These are phyloP conservation scores for Eimeria brunetti DNA, from an alignment of 169 alveolate genomes.

Conservation along the genomic window DNA sequence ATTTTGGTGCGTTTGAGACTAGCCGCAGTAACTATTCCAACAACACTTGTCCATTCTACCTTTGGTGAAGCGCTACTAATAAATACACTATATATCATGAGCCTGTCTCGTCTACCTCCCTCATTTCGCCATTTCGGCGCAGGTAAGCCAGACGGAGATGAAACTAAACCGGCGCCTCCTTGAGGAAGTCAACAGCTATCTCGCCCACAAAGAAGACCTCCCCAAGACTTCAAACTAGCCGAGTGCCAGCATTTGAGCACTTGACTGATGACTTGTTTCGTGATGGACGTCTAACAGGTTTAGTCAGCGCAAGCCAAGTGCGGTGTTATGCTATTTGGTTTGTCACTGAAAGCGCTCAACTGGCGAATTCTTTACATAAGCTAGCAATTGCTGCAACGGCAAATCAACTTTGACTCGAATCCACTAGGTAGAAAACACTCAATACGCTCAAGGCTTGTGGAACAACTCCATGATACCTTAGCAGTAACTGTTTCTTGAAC, in stretches of 20 bases:
- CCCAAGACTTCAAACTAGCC: background rate
- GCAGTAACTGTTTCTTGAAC: background rate
- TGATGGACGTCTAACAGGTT: background rate
- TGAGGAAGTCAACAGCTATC: slow-evolving; percentile 66
- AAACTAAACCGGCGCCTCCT: slow-evolving; percentile 67
- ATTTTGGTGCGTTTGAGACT: slow-evolving; percentile 14
- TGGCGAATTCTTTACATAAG: background rate
- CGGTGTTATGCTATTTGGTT: background rate
- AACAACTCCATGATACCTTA: background rate
- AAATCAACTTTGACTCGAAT: background rate
- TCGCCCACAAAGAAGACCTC: background rate
- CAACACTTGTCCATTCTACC: background rate
- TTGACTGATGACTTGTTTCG: background rate
- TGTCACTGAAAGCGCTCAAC: background rate
- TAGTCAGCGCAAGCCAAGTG: background rate
- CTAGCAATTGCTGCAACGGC: background rate
- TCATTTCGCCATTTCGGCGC: background rate
- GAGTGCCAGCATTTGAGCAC: background rate
- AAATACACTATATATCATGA: background rate
- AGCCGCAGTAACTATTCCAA: background rate
- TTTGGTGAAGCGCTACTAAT: background rate
- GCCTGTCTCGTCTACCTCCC: background rate
- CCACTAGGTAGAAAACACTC: background rate
- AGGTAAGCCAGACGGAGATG: slow-evolving; percentile 74
- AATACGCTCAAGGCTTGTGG: background rate